phyloP scores from a whole-genome alignment of 2,329 filamentous ascomycete species.

The Penicillium sp. region DNA sequence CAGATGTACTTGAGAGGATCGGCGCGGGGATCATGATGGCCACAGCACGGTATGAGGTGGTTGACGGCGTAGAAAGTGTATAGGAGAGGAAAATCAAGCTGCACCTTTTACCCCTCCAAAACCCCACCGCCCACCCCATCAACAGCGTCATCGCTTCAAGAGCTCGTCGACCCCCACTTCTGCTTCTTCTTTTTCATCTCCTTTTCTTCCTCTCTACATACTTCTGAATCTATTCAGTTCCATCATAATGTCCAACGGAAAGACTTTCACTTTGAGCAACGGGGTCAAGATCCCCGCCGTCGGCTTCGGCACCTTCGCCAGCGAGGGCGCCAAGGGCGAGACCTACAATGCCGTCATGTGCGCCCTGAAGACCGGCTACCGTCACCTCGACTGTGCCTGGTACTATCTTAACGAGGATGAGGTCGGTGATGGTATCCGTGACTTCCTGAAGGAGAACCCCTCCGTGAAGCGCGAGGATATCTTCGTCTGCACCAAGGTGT shows the following conservation, averaged over 20 bases:
- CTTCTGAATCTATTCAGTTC: constrained; percentile 2
- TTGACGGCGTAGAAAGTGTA: not conserved
- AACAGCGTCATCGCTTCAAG: constrained; percentile 20
- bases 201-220: constrained; percentile 3
- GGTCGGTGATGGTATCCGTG: constrained; percentile 53
- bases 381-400: constrained; percentile 57
- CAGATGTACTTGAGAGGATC: not conserved
- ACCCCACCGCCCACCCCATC: constrained; percentile 1
- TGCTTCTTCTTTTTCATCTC: constrained; percentile 1
- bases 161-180: constrained; percentile 9
- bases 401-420: constrained; percentile 56
- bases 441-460: constrained; percentile 53
- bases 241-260: constrained; percentile 53
- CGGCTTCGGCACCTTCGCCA: constrained; percentile 66
- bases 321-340: constrained; percentile 61
- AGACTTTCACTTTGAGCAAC: constrained; percentile 55
- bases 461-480: constrained; percentile 51
- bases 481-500: constrained; percentile 55
- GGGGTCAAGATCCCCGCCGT: constrained; percentile 61
- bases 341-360: constrained; percentile 55
- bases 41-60: not conserved
- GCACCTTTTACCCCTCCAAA: constrained; percentile 1
- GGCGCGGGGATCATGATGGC: not conserved
- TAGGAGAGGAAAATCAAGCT: not conserved
- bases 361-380: constrained; percentile 53